These are phyloP conservation scores for Flaveria bidentis DNA, from an alignment of 129 eudicot genomes.

Conservation along the genomic window DNA sequence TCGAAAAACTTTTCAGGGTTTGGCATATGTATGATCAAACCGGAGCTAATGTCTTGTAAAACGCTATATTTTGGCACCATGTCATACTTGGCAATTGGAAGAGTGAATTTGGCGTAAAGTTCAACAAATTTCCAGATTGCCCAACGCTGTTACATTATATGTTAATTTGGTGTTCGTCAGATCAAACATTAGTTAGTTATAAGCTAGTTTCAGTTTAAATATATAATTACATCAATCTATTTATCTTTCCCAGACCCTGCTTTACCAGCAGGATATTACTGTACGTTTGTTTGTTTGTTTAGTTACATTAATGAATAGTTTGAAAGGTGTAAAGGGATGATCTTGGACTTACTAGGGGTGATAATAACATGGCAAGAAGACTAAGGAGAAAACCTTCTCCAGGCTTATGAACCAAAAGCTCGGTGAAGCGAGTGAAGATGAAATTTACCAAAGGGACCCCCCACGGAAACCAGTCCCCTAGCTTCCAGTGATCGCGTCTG, in stretches of 20 bases:
- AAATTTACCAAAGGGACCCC: constrained; percentile 48
- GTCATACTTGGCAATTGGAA: constrained; percentile 42
- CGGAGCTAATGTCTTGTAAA: constrained; percentile 34
- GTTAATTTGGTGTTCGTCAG: background rate
- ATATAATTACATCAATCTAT: too few species aligned
- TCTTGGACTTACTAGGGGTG: constrained; percentile 52
- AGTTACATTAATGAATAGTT: too few species aligned
- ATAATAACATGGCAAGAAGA: constrained; percentile 49
- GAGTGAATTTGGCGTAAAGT: constrained; percentile 34
- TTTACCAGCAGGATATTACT: too few species aligned
- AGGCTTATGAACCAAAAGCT: constrained; percentile 66
- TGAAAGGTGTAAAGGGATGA: too few species aligned
- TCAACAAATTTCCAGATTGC: constrained; percentile 52
- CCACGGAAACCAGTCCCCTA: constrained; percentile 53
- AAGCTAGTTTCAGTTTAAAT: too few species aligned
- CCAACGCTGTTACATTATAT: constrained; percentile 53
- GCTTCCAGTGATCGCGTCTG: constrained; percentile 50
- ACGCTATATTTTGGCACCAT: constrained; percentile 58
- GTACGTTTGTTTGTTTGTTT: too few species aligned
- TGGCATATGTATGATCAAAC: constrained; percentile 32
- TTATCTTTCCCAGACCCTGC: too few species aligned
- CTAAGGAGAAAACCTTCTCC: constrained; percentile 47
- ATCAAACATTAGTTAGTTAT: background rate
- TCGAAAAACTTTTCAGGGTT: constrained; percentile 43
- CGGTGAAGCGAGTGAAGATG: constrained; percentile 48